A percentile compares a stretch with the other conserved stretches of the same genome.
phyloP scores from a whole-genome alignment of 768 basidiomycete genomes.

The Neoboletus magnificus region DNA sequence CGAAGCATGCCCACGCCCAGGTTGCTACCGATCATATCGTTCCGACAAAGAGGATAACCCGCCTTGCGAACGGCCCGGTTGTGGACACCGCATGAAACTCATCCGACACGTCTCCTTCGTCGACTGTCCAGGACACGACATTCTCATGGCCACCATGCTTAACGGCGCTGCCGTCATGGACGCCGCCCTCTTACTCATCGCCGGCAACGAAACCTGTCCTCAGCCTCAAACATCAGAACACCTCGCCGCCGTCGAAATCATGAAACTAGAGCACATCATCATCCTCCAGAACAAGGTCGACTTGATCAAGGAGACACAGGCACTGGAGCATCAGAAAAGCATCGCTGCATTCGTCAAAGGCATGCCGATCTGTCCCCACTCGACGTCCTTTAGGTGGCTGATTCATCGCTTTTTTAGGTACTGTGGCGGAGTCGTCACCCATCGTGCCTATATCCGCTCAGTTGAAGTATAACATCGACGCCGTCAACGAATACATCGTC shows the following conservation, averaged over 20 bases:
- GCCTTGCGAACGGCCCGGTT: conserved; percentile 90
- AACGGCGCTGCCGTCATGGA: conserved; percentile 99
- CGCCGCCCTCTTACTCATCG: conserved; percentile 91
- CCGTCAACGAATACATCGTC: conserved; percentile 97
- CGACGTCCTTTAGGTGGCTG: not conserved
- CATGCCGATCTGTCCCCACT: conserved; percentile 26
- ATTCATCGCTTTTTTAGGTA: conserved; percentile 51
- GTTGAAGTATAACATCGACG: conserved; percentile 98
- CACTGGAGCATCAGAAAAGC: conserved; percentile 93
- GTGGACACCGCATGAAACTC: conserved; percentile 86
- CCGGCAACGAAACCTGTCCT: conserved; percentile 98
- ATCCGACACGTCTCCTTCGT: conserved; percentile 98
- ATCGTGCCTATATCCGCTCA: conserved; percentile 99
- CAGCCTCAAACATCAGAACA: conserved; percentile 99
- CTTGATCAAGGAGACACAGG: conserved; percentile 91
- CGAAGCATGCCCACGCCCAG: conserved; percentile 86
- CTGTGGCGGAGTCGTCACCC: conserved; percentile 94
- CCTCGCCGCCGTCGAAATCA: conserved; percentile 97
- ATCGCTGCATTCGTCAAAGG: conserved; percentile 96
- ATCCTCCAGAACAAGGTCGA: conserved; percentile 99
- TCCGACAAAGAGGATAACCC: conserved; percentile 94
- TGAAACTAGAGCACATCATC: conserved; percentile 97
- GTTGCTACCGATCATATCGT: conserved; percentile 90
- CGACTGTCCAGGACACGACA: conserved; percentile 96
- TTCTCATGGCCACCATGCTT: conserved; percentile 99